Base-by-base conservation (phyloP, 441 rosid species). In the Jatropha multifida region DNA sequence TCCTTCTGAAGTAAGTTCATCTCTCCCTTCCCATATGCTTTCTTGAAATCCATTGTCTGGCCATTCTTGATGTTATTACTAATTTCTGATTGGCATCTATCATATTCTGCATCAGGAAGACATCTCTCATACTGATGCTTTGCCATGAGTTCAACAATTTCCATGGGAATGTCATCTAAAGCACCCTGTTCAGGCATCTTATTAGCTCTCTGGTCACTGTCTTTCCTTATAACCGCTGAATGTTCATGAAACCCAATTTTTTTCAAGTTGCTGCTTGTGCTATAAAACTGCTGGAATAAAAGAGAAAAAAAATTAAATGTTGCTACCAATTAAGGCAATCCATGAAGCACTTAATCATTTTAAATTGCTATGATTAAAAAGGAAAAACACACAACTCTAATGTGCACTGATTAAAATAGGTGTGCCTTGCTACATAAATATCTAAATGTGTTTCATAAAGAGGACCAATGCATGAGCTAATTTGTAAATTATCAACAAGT, bases 101-200 rank as follows among this genome's bases (percentile, higher is more conserved):
- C 92, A 26, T 78, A 81, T 66, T 86, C 92, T 78, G 83, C 80
- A 86, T 94, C 91, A 11, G 94, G 92, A 78, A 89, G 97, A 82
- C 94, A 85, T 83, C 97, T 89, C 82, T 92, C 99, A 40, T 88
- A 92, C 78, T 96, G 98, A 87, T 94, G 85, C 84, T 87, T 94
- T 75, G 99, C 98, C 94, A 94, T 88, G 74, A 94, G 96, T 84
- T 96, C 98, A 32, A 89, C 98, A 69, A 96, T 90, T 82, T 94
- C 99, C 99, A 92, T 90, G 10, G 98, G 94, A 74, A 90, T 89
- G 78, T 95, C 99, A 85, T 93, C 98, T 56, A 56, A 71, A 79
- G 68, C 75, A 78, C 85, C 89, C 73, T 77, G 90, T 72, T 94
- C 98, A 76, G 87, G 55, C 14, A 70, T 75, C 62, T 76, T 85